These are phyloP conservation scores for Scutellaria galericulata DNA, from an alignment of 257 asterid species.

Conservation along the genomic window DNA sequence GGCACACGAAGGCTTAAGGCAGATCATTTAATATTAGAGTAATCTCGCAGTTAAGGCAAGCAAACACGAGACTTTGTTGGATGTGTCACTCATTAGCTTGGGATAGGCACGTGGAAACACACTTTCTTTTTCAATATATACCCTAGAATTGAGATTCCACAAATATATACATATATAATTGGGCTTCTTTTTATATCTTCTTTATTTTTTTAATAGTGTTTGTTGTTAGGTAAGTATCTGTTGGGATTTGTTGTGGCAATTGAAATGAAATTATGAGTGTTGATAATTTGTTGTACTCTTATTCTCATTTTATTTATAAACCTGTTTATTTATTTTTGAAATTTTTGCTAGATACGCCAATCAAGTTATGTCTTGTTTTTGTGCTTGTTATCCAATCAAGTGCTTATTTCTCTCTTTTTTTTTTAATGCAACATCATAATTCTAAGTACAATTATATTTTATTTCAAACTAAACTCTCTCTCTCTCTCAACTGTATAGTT, in stretches of 20 bases:
- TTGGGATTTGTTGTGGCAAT: neutral
- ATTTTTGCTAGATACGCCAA: conserved; percentile 8
- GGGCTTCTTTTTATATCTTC: neutral
- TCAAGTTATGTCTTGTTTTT: neutral
- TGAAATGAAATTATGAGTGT: neutral
- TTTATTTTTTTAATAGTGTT: neutral
- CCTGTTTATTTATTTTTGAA: neutral
- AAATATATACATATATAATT: neutral
- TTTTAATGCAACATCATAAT: neutral
- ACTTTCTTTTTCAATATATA: neutral
- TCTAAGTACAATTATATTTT: neutral
- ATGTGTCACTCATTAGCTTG: neutral
- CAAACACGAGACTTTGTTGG: conserved; percentile 23
- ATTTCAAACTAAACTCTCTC: neutral
- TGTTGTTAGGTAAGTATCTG: neutral
- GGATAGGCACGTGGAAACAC: conserved; percentile 39
- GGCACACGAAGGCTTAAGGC: conserved; percentile 34
- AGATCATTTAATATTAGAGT: conserved; percentile 2
- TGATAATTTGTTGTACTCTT: neutral
- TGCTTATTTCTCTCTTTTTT: neutral
- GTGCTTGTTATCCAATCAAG: neutral
- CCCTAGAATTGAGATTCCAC: neutral
- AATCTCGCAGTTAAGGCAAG: conserved; percentile 10
- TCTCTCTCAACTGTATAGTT: neutral
- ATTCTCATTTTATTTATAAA: neutral